Evolutionary conservation across 2,329 filamentous ascomycete genomes (phyloP).

Genomic region (Rhynchosporium agropyri): DNA sequence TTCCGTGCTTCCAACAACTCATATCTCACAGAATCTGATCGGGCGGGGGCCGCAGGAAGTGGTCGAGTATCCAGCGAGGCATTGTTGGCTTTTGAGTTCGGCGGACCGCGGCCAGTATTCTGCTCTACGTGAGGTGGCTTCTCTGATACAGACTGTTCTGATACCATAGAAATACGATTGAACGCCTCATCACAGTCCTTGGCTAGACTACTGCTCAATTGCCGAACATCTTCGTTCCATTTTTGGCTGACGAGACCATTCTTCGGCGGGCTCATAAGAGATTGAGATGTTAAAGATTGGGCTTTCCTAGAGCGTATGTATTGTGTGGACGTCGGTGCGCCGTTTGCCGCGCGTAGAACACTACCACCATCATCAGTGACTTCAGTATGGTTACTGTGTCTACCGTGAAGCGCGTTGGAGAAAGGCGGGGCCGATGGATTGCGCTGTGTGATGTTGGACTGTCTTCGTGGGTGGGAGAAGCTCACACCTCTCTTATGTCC

Average conservation of each 20-base stretch:
- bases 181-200: constrained; percentile 94
- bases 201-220: constrained; percentile 82
- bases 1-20: constrained; percentile 40
- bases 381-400: constrained; percentile 33
- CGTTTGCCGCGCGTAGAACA: constrained; percentile 24
- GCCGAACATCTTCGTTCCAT: constrained; percentile 77
- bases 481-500: constrained; percentile 64
- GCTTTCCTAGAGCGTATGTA: constrained; percentile 41
- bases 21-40: constrained; percentile 38
- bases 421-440: constrained; percentile 13
- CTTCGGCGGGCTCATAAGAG: constrained; percentile 24
- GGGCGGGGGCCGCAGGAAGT: constrained; percentile 39
- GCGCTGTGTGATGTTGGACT: constrained; percentile 25
- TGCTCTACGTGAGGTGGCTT: neutral
- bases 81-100: constrained; percentile 22
- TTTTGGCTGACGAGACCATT: constrained; percentile 30
- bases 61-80: constrained; percentile 36
- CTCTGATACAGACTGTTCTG: constrained; percentile 8
- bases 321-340: constrained; percentile 29
- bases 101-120: neutral
- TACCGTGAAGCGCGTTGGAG: constrained; percentile 12
- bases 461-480: constrained; percentile 57
- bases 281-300: constrained; percentile 21
- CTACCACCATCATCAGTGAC: constrained; percentile 34
- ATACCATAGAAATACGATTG: constrained; percentile 61